phyloP scores from a whole-genome alignment of 176 grass and related monocot species.

The Cenchrus fungigraminus region DNA sequence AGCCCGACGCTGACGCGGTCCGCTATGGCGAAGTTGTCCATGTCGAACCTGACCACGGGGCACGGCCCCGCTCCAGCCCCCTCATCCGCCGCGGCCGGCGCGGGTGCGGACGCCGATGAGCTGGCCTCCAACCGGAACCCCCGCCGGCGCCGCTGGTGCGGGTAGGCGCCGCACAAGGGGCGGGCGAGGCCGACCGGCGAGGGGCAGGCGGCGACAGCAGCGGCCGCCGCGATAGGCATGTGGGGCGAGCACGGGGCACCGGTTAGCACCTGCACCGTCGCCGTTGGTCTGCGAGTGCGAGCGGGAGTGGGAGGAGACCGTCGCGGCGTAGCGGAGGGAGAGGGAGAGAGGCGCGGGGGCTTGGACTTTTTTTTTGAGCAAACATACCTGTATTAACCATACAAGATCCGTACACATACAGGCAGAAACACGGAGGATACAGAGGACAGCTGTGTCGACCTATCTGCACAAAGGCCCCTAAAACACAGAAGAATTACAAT shows the following conservation, averaged over 20 bases:
- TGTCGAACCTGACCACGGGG: slow-evolving; percentile 71
- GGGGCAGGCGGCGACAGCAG: slow-evolving; percentile 45
- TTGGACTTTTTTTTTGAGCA: background rate
- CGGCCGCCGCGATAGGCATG: slow-evolving; percentile 54
- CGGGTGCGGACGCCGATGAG: slow-evolving; percentile 35
- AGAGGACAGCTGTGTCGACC: too few species aligned
- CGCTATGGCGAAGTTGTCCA: slow-evolving; percentile 74
- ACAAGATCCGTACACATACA: too few species aligned
- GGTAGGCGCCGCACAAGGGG: slow-evolving; percentile 20
- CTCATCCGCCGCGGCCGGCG: slow-evolving; percentile 32
- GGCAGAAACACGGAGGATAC: too few species aligned
- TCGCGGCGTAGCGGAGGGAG: background rate
- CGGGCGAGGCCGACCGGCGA: slow-evolving; percentile 20
- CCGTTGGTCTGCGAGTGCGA: background rate
- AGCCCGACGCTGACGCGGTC: slow-evolving; percentile 88
- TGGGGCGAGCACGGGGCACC: background rate
- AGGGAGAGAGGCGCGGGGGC: too few species aligned
- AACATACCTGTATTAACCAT: too few species aligned
- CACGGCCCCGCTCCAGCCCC: slow-evolving; percentile 48
- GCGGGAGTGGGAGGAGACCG: slow-evolving; percentile 12
- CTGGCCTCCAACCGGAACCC: slow-evolving; percentile 41
- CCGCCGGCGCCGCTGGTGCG: slow-evolving; percentile 26
- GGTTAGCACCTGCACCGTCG: background rate
- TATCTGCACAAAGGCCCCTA: too few species aligned
- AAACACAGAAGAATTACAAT: too few species aligned